Evolutionary conservation across 345 rosid genomes (phyloP).

Genomic region (Pugionium cornutum): DNA sequence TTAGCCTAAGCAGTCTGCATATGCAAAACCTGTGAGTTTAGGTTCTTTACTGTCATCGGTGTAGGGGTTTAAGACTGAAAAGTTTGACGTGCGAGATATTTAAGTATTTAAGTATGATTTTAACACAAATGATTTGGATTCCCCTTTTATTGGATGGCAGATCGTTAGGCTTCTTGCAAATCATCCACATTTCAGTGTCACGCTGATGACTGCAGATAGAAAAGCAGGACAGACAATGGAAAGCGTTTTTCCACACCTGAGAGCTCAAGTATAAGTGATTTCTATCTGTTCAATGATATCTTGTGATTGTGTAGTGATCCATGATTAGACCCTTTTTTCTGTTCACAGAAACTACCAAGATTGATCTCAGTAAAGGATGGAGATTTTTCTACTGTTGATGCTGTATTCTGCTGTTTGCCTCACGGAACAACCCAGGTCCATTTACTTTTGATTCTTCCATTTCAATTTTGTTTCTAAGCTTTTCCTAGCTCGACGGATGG

Average conservation of each 20-base stretch:
- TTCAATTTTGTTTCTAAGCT: not conserved
- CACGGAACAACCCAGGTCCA: conserved; percentile 95
- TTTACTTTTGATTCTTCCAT: conserved; percentile 14
- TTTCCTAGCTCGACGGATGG: not conserved
- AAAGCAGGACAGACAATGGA: conserved; percentile 93
- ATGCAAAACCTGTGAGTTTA: not conserved
- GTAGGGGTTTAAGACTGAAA: conserved; percentile 1
- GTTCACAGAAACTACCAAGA: conserved; percentile 69
- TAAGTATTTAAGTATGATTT: not conserved
- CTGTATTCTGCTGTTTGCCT: conserved; percentile 94
- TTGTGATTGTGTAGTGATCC: not conserved
- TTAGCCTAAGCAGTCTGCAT: not conserved
- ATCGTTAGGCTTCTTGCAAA: conserved; percentile 77
- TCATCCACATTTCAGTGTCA: conserved; percentile 73
- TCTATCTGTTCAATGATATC: not conserved
- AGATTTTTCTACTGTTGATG: conserved; percentile 76
- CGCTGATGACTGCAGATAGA: conserved; percentile 94
- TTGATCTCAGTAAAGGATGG: conserved; percentile 81
- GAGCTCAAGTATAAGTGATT: conserved; percentile 55
- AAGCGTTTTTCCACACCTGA: conserved; percentile 81
- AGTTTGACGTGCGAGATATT: no score
- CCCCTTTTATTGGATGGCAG: conserved; percentile 44
- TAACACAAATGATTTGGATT: not conserved
- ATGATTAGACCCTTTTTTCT: conserved; percentile 13
- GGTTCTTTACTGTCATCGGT: not conserved